Percentiles rank a stretch among this genome's conserved stretches.
phyloP scores from a whole-genome alignment of 192 early-diverging fungal genomes.

The Fimicolochytrium jonesii region DNA sequence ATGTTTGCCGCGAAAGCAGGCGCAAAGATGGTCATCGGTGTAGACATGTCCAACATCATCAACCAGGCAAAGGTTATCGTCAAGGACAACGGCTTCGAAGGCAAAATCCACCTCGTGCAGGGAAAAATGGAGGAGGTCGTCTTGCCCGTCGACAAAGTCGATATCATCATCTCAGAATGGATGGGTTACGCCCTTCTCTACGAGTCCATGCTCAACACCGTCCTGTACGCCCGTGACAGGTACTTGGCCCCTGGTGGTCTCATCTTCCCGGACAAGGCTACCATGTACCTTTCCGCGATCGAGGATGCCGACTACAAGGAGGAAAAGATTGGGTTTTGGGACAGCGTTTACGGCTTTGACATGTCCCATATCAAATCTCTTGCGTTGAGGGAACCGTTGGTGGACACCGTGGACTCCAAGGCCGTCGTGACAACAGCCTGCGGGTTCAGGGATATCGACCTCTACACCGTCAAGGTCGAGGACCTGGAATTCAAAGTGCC shows the following conservation, averaged over 20 bases:
- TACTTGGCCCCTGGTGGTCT: constrained; percentile 88
- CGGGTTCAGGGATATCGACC: constrained; percentile 73
- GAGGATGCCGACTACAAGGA: constrained; percentile 95
- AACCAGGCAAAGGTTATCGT: constrained; percentile 91
- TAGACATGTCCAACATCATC: constrained; percentile 98
- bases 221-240: constrained; percentile 90
- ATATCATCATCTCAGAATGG: constrained; percentile 99
- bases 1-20: constrained; percentile 99
- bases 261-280: constrained; percentile 84
- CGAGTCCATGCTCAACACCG: constrained; percentile 99
- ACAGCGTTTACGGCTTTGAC: constrained; percentile 95
- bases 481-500: constrained; percentile 80
- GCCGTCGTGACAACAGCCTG: constrained; percentile 75
- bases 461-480: constrained; percentile 83
- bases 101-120: constrained; percentile 83
- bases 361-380: constrained; percentile 89
- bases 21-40: constrained; percentile 89
- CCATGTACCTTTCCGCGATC: constrained; percentile 83
- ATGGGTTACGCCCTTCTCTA: constrained; percentile 99
- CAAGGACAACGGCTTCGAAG: constrained; percentile 86
- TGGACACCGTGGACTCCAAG: constrained; percentile 91
- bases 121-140: constrained; percentile 97
- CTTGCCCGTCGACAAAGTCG: constrained; percentile 91
- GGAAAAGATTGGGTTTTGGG: constrained; percentile 88
- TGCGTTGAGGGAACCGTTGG: constrained; percentile 85